Evolutionary conservation across 306 rosid species (phyloP), one percentile per base, ranked within the genome.

Genomic region (Parietaria judaica): DNA sequence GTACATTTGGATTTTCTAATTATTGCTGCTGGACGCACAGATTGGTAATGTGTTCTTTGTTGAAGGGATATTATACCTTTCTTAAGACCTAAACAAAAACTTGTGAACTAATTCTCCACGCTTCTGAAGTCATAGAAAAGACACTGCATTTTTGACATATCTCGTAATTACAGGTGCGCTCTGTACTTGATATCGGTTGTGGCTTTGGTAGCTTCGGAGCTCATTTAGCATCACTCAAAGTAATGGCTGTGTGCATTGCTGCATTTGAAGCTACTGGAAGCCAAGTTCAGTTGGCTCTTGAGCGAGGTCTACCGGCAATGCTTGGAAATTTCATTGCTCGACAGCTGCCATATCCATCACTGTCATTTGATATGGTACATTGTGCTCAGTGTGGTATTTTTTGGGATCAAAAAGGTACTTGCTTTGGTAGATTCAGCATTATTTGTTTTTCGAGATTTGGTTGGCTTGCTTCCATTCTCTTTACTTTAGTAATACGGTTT

Each of bases 141-240:
- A n/a, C 45, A 14, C 14, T 63, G 14, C 49, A 31, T 73, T 54
- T 54, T 49, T 51, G 36, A 41, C 12, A 5, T 11, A n/a, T 52
- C 9, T 23, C 31, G 68, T 23, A 72, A 43, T 77, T 72, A 73
- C 83, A 94, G 99, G 84, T 94, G 66, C 97, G 72, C 48, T 76
- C 77, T 34, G 80, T 86, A 61, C 83, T 94, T 58, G 99, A 94
- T 74, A 77, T 94, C 58, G 87, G 90, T 71, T 94, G 99, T 71
- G 99, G 99, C 70, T 94, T 94, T 72, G 99, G 99, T 63, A 84
- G 99, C 77, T 88, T 94, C 76, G 99, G 99, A 68, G 99, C 99
- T 76, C 97, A 83, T 83, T 71, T 94, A 48, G 75, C 75, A 66
- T 86, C 99, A 38, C 72, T 86, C 68, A 84, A 88, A 70, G 80